phyloP scores from a whole-genome alignment of 2,329 filamentous ascomycete genomes.

The Aspergillus piperis region DNA sequence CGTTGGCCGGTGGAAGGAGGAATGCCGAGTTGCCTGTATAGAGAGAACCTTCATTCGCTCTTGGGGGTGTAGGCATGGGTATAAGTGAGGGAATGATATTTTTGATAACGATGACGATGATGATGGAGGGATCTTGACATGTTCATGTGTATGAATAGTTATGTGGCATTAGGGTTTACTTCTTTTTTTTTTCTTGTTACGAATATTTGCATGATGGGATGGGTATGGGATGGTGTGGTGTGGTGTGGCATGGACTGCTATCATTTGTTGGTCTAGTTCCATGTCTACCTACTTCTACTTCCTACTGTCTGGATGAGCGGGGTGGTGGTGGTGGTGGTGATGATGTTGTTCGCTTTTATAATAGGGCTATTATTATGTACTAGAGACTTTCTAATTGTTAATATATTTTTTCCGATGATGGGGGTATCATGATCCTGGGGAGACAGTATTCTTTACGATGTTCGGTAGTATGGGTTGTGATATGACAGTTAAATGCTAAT shows the following conservation, averaged over 20 bases:
- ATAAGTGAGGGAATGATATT: neutral
- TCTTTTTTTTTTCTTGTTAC: neutral
- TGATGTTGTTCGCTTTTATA: neutral
- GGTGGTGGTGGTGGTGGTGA: neutral
- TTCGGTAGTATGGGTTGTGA: neutral
- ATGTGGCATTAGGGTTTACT: neutral
- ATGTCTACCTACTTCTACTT: neutral
- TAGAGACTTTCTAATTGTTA: slow-evolving; percentile 5
- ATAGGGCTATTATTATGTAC: neutral
- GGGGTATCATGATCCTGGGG: neutral
- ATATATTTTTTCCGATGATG: neutral
- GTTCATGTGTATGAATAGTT: neutral
- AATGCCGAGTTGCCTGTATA: slow-evolving; percentile 66
- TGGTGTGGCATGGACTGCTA: neutral
- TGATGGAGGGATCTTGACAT: neutral
- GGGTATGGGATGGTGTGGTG: neutral
- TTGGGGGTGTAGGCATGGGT: neutral
- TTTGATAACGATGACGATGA: neutral
- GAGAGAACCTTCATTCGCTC: too few species aligned
- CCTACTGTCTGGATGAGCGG: neutral
- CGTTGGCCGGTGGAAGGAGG: slow-evolving; percentile 66
- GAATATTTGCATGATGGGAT: neutral
- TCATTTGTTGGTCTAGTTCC: neutral
- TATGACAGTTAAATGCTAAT: too few species aligned
- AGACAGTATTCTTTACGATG: too few species aligned